Conservation (phyloP, 495 filamentous ascomycete genomes). For the Aspergillus carlsbadensis region DNA sequence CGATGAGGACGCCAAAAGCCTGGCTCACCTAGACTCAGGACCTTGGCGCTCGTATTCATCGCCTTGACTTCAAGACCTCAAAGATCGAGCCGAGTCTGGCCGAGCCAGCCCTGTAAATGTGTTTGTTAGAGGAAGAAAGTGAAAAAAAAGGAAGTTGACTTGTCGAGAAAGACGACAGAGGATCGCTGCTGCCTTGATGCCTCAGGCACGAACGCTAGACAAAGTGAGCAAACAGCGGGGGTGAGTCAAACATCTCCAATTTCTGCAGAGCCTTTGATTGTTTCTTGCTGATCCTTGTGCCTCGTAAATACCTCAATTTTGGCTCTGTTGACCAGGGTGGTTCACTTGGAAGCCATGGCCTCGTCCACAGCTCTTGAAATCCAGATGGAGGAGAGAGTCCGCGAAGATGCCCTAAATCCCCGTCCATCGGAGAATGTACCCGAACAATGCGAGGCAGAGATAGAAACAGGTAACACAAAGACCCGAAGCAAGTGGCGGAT, state of each 20-base stretch:
- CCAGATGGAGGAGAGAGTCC: constrained; percentile 2
- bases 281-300: neutral
- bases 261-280: neutral
- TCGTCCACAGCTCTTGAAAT: constrained; percentile 1
- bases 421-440: neutral
- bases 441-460: neutral
- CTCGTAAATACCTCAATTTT: neutral
- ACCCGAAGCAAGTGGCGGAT: constrained; percentile 23
- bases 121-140: no score
- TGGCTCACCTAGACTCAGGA: neutral
- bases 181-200: no score
- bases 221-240: constrained; percentile 5
- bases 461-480: neutral
- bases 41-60: neutral
- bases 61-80: neutral
- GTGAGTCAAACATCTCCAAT: neutral
- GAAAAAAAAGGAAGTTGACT: no score
- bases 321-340: neutral
- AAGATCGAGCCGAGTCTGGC: neutral
- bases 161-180: no score
- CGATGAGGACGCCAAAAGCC: no score
- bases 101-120: no score
- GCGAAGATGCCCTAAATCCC: neutral
- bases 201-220: neutral
- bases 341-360: neutral